Conservation (phyloP, 768 basidiomycete genomes). For the Daedaleopsis nitida region DNA sequence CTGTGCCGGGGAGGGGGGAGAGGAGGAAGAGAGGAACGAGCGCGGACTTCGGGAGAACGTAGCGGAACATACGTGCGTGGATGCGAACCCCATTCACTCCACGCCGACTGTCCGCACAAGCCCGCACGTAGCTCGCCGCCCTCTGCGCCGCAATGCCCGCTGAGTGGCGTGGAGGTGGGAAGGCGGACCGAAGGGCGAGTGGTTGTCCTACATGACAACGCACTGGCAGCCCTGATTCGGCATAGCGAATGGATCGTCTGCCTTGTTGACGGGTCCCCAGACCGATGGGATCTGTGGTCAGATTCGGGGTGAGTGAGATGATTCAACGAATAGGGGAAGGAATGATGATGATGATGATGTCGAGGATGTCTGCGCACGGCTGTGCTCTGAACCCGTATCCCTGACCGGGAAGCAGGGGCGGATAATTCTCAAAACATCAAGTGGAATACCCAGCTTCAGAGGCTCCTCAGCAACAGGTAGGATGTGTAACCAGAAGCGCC, state of each 20-base stretch:
- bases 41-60: not conserved
- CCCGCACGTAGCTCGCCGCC: no score
- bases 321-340: not conserved
- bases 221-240: conserved; percentile 47
- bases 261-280: conserved; percentile 93
- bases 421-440: no score
- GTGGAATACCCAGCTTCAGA: no score
- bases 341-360: not conserved
- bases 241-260: conserved; percentile 86
- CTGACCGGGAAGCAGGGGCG: not conserved
- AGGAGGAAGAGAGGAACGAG: not conserved
- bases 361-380: not conserved
- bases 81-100: conserved; percentile 23
- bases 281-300: conserved; percentile 81
- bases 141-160: not conserved
- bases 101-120: not conserved
- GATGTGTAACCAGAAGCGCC: no score
- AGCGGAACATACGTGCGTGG: conserved; percentile 6
- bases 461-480: no score
- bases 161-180: not conserved
- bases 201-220: conserved; percentile 28
- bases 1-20: conserved; percentile 3
- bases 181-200: no score
- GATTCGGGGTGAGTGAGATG: conserved; percentile 17
- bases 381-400: not conserved